Conservation (phyloP, 345 rosid genomes). For the Euphorbia lathyris region DNA sequence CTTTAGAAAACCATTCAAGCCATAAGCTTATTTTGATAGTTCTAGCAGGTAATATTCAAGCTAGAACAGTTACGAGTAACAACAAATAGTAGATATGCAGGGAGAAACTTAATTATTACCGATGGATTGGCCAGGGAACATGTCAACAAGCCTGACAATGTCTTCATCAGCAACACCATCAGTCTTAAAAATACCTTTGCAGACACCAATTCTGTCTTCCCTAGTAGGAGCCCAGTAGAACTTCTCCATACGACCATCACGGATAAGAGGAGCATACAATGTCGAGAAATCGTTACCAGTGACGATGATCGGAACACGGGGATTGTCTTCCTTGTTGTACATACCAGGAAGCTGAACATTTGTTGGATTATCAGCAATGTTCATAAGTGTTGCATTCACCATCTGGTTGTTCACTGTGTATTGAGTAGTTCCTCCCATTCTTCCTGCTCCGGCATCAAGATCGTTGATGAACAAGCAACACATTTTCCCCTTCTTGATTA, state of each 20-base stretch:
- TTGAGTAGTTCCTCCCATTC: conserved; percentile 93
- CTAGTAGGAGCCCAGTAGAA: conserved; percentile 99
- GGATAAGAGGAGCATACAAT: conserved; percentile 92
- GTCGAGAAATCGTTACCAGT: conserved; percentile 99
- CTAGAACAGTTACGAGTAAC: no score
- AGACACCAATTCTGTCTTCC: conserved; percentile 91
- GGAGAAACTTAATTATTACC: conserved; percentile 31
- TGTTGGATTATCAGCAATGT: conserved; percentile 97
- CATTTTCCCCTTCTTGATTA: conserved; percentile 95
- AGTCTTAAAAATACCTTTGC: conserved; percentile 72
- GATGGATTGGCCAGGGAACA: conserved; percentile 96
- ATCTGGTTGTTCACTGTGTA: conserved; percentile 99
- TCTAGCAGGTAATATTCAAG: no score
- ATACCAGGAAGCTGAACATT: conserved; percentile 93
- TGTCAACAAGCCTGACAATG: conserved; percentile 69
- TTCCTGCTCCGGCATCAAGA: conserved; percentile 97
- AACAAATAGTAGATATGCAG: no score
- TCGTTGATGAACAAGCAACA: conserved; percentile 93
- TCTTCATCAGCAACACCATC: conserved; percentile 50
- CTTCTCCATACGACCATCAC: conserved; percentile 99
- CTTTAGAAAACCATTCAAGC: no score
- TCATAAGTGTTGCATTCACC: conserved; percentile 99
- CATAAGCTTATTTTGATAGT: no score
- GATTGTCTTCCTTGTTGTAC: conserved; percentile 99
- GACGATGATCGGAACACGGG: conserved; percentile 92